Evolutionary conservation across 83 land plant genomes (phyloP).

Genomic region (Diphasiastrum complanatum): DNA sequence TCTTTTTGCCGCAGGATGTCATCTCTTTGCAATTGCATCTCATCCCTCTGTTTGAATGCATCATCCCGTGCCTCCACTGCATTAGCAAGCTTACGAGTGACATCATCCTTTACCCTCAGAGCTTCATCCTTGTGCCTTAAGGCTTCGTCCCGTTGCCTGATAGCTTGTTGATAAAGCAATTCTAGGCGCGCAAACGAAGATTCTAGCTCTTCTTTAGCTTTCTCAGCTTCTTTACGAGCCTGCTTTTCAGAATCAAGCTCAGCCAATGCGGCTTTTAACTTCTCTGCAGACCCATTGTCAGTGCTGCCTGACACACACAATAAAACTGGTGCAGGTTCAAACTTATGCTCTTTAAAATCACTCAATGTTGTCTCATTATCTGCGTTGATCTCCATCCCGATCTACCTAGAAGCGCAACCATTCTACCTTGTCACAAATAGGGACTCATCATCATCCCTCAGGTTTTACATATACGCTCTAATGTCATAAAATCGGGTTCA

Average conservation of each 20-base stretch:
- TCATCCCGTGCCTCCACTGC: slow-evolving; percentile 40
- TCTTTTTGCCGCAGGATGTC: slow-evolving; percentile 35
- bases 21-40: slow-evolving; percentile 20
- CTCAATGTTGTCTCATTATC: slow-evolving; percentile 70
- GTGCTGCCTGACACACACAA: slow-evolving; percentile 5
- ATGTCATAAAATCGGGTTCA: too few relatives aligned
- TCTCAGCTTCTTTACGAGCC: slow-evolving; percentile 55
- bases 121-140: slow-evolving; percentile 45
- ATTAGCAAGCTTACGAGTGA: slow-evolving; percentile 18
- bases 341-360: slow-evolving; percentile 72
- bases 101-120: slow-evolving; percentile 32
- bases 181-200: slow-evolving; percentile 38
- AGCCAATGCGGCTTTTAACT: slow-evolving; percentile 32
- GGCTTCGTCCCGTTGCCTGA: slow-evolving; percentile 39
- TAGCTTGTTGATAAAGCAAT: slow-evolving; percentile 34
- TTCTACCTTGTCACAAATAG: too few relatives aligned
- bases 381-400: slow-evolving; percentile 2
- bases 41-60: slow-evolving; percentile 27
- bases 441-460: too few relatives aligned
- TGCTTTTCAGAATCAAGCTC: slow-evolving; percentile 74
- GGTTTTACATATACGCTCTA: too few relatives aligned
- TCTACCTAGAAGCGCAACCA: too few relatives aligned
- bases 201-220: slow-evolving; percentile 44
- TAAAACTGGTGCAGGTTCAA: slow-evolving; percentile 29
- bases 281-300: slow-evolving; percentile 8